Evolutionary conservation across 306 rosid species (phyloP).

Genomic region (Lathyrus aphaca): DNA sequence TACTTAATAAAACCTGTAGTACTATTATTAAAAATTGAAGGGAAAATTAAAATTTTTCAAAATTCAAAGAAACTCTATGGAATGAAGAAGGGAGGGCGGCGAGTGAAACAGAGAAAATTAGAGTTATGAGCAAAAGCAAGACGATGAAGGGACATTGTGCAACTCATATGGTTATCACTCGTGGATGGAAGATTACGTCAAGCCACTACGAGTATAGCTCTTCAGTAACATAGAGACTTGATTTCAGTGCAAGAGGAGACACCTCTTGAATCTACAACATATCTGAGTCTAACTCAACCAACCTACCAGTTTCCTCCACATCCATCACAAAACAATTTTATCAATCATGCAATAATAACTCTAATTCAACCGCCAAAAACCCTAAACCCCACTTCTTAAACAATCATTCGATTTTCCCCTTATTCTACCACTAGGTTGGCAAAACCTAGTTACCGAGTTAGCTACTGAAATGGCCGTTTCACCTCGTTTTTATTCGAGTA

Average conservation of each 20-base stretch:
- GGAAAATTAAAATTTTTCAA: too few relatives aligned
- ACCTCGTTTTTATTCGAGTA: neutral
- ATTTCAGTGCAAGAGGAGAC: constrained; percentile 63
- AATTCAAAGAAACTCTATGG: too few relatives aligned
- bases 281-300: constrained; percentile 63
- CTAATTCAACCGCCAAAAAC: constrained; percentile 46
- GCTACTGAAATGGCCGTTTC: constrained; percentile 19
- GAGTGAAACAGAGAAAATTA: too few relatives aligned
- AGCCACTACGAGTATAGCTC: too few relatives aligned
- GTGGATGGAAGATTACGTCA: too few relatives aligned
- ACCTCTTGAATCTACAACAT: constrained; percentile 77
- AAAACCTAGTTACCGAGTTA: constrained; percentile 41
- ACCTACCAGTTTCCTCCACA: constrained; percentile 60
- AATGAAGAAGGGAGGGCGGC: too few relatives aligned
- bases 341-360: constrained; percentile 48
- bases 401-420: constrained; percentile 36
- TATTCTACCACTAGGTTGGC: constrained; percentile 15
- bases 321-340: constrained; percentile 58
- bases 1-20: too few relatives aligned
- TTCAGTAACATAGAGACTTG: constrained; percentile 63
- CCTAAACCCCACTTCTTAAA: constrained; percentile 51
- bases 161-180: too few relatives aligned
- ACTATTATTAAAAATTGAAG: too few relatives aligned
- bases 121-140: too few relatives aligned
- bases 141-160: too few relatives aligned